These are phyloP conservation scores for Debaryomyces sp. DNA, from an alignment of 1,139 yeast species.

Conservation along the genomic window DNA sequence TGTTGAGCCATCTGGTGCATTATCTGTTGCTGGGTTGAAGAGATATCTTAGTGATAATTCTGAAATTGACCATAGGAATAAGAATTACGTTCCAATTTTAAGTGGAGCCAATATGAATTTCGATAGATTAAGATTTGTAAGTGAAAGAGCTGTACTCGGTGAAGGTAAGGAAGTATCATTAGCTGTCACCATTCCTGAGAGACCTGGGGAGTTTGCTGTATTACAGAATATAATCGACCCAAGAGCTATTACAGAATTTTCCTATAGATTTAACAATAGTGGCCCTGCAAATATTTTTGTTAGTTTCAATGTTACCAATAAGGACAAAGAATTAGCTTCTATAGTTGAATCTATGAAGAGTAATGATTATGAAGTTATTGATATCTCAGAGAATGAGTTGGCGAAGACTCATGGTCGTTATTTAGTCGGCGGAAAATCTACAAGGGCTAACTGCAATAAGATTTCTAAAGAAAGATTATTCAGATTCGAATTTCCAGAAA, in stretches of 20 bases:
- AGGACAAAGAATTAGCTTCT: constrained; percentile 53
- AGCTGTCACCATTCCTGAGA: constrained; percentile 87
- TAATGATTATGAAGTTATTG: constrained; percentile 65
- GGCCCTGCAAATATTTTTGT: constrained; percentile 78
- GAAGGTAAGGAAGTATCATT: constrained; percentile 96
- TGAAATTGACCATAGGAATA: constrained; percentile 69
- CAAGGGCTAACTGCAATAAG: constrained; percentile 36
- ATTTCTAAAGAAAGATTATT: constrained; percentile 74
- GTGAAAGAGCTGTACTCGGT: constrained; percentile 96
- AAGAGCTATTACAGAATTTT: constrained; percentile 88
- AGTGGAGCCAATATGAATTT: constrained; percentile 99
- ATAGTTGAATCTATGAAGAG: constrained; percentile 45
- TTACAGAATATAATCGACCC: constrained; percentile 80
- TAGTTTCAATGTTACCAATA: constrained; percentile 80
- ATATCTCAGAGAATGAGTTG: constrained; percentile 87
- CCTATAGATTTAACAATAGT: constrained; percentile 69
- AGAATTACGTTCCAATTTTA: constrained; percentile 80
- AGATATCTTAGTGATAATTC: constrained; percentile 70
- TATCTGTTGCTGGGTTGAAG: constrained; percentile 92
- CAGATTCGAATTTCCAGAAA: constrained; percentile 94
- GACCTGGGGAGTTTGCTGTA: constrained; percentile 83
- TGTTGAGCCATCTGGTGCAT: constrained; percentile 96
- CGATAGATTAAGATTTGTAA: constrained; percentile 93
- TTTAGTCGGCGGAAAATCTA: constrained; percentile 84
- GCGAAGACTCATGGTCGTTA: constrained; percentile 97